Evolutionary conservation across 768 basidiomycete genomes (phyloP), one percentile per base, ranked within the genome.

Genomic region (Lentinula sp.): DNA sequence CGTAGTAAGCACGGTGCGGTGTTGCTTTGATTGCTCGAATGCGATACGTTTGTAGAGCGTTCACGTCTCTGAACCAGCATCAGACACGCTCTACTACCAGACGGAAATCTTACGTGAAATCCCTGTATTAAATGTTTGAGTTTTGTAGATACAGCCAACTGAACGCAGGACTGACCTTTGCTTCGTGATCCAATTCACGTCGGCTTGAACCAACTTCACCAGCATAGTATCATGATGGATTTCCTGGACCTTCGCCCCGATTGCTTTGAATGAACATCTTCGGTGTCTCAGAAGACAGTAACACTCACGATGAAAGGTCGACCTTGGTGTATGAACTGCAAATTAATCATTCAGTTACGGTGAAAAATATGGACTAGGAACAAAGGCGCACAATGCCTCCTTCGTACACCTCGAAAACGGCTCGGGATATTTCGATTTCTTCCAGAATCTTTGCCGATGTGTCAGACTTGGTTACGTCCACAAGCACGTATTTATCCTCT

Each of bases 341-440:
- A 21, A 23, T 34, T 13, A 13, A 34, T 37, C 16, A 39, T 10
- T 64, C 43, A 16, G 49, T 4, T 15, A 13, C 11, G 16, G 10
- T 28, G 23, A 34, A 46, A 18, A 53, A 46, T 42, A 60, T 9
- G 40, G 66, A 59, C 46, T 35, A 46, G 18, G 9, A 18, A 48
- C 8, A 9, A 23, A 16, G 42, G 76, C 78, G 64, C 70, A 91
- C 90, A 63, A 95, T 85, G 4, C 86, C 93, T 11, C 93, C 94
- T 73, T 95, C 93, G 66, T 95, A 96, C 8, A 91, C 74, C 71
- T 95, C 94, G 65, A 95, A 96, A 59, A 93, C 73, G 0, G 92
- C 91, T 34, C 93, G 77, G 21, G 89, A 92, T 45, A 87, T 71
- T 71, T 95, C 94, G 23, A 93, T 76, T 69, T 95, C 91, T 73